Evolutionary conservation across 352 stramenopile genomes (phyloP), one percentile per base, ranked within the genome.

Genomic region (Blastocystis sp.): DNA sequence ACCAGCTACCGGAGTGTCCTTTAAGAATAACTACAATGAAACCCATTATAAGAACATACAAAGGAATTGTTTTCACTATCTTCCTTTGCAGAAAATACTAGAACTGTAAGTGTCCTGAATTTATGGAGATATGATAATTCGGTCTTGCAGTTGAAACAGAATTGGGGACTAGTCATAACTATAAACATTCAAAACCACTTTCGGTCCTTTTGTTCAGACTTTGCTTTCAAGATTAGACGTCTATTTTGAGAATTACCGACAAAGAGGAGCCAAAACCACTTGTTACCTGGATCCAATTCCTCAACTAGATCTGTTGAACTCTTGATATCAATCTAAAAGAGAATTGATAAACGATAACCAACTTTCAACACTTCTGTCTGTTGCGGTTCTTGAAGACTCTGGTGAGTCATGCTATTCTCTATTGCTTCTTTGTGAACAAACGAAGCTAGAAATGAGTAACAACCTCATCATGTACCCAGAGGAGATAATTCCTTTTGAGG

Each of bases 231-330:
- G 44, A 84, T 84, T 22, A 84, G 73, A 17, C 59, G 64, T 17
- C 73, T 54, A 9, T 22, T 84, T 11, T 58, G 15, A 19, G 24
- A 17, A 44, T 84, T 44, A 48, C 59, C 59, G 0, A 84, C 24
- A 64, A 66, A 84, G 15, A 84, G 22, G 53, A 84, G 42, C 51
- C 64, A 42, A 51, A 84, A 68, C 73, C 73, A 84, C 56, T 68
- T 64, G 24, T 84, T 57, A 15, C 44, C 53, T n/a, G 58, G 24
- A 33, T 35, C 48, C n/a, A 84, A 27, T 35, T 64, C 73, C 2
- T 4, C 59, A 35, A 84, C n/a, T 1, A 40, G 30, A 51, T 40
- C 40, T 2, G 40, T 30, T 6, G 48, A 24, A 69, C 53, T 84
- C 48, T 19, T 53, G 48, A 84, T 48, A 4, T 24, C 33, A 33